These are phyloP conservation scores for Zychaea mexicana DNA, from an alignment of 371 early-diverging fungal species.

Conservation along the genomic window DNA sequence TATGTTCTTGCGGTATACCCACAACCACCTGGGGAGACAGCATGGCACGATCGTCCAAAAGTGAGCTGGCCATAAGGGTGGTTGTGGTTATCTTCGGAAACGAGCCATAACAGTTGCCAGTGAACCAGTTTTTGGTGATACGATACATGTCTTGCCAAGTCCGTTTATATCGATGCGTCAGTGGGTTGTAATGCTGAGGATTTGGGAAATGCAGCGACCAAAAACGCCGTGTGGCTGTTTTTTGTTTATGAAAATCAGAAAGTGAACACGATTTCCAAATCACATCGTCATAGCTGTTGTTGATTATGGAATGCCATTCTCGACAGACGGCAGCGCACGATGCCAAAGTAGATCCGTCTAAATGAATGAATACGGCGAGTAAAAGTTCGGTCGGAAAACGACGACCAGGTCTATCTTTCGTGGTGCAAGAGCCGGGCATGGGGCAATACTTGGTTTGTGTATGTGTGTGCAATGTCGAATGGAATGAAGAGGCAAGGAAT, in stretches of 20 bases:
- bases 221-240: conserved; percentile 22
- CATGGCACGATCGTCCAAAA: not conserved
- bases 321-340: conserved; percentile 33
- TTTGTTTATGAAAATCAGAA: conserved; percentile 26
- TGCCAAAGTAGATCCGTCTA: conserved; percentile 36
- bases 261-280: conserved; percentile 38
- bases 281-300: conserved; percentile 38
- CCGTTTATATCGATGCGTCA: conserved; percentile 7
- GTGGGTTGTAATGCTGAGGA: conserved; percentile 18
- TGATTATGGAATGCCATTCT: conserved; percentile 33
- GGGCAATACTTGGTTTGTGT: no score
- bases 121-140: conserved; percentile 57
- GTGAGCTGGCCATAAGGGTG: no score
- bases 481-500: conserved; percentile 10
- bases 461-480: conserved; percentile 11
- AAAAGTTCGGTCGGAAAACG: conserved; percentile 43
- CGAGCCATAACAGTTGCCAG: conserved; percentile 42
- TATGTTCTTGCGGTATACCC: conserved; percentile 57
- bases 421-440: not conserved
- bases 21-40: conserved; percentile 32
- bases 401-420: not conserved
- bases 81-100: conserved; percentile 28
- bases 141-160: conserved; percentile 59
- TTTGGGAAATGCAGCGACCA: conserved; percentile 46
- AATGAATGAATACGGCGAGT: conserved; percentile 34